Percentiles rank a stretch among this genome's conserved stretches.
These are phyloP conservation scores for Plantago coronopus DNA, from an alignment of 305 asterid genomes.

Conservation along the genomic window DNA sequence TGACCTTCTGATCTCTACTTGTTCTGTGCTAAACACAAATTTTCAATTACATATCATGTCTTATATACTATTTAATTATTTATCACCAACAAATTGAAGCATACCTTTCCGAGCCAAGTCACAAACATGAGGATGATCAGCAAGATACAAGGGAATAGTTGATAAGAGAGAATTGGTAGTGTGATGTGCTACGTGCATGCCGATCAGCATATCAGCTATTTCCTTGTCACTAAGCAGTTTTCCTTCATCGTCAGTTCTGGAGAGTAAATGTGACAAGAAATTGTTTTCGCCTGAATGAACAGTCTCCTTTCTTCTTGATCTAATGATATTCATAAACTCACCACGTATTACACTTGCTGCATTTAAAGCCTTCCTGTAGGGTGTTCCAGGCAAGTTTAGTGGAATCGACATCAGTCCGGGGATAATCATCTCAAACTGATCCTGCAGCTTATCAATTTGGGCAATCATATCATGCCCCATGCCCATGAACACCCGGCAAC, in stretches of 20 bases:
- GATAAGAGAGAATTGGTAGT: background rate
- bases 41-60: background rate
- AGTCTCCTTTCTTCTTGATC: background rate
- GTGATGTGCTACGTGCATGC: background rate
- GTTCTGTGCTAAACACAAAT: background rate
- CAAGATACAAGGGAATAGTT: background rate
- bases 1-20: background rate
- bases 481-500: slow-evolving; percentile 1
- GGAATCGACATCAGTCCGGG: background rate
- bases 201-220: background rate
- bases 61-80: too few relatives aligned
- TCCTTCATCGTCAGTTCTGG: background rate
- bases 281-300: background rate
- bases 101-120: slow-evolving; percentile 5
- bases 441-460: background rate
- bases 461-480: background rate
- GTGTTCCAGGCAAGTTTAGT: background rate
- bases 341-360: background rate
- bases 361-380: background rate
- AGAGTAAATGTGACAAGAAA: background rate
- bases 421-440: background rate
- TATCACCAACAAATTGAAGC: too few relatives aligned
- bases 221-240: background rate
- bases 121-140: slow-evolving; percentile 1
- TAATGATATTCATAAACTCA: background rate